Conservation (phyloP, 2,329 filamentous ascomycete genomes). For the Dothistroma septosporum region DNA sequence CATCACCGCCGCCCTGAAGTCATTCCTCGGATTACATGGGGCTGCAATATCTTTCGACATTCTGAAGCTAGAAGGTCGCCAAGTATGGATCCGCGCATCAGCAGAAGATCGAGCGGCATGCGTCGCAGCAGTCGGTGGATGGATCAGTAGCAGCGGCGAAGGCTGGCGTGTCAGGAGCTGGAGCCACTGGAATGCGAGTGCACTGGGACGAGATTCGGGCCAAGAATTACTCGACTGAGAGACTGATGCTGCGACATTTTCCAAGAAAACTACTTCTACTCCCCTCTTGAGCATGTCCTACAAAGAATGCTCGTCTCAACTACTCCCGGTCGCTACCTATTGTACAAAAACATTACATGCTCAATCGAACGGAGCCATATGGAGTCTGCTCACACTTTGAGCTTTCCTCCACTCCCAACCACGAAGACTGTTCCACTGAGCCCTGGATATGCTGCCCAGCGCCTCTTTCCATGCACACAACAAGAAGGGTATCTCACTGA, state of each 20-base stretch:
- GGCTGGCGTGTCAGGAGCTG: slow-evolving; percentile 53
- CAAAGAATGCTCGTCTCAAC: not conserved
- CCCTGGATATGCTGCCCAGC: not conserved
- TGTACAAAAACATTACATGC: slow-evolving; percentile 17
- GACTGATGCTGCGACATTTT: not conserved
- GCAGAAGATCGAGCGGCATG: slow-evolving; percentile 58
- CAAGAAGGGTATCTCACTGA: slow-evolving; percentile 16
- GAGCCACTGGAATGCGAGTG: slow-evolving; percentile 61
- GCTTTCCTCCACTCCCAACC: not conserved
- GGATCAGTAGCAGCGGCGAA: slow-evolving; percentile 48
- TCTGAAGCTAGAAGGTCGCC: slow-evolving; percentile 54
- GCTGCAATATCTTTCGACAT: slow-evolving; percentile 66
- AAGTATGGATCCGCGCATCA: slow-evolving; percentile 64
- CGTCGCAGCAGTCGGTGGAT: slow-evolving; percentile 62
- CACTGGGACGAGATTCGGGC: slow-evolving; percentile 51
- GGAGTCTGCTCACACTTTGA: slow-evolving; percentile 11
- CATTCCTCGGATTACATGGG: slow-evolving; percentile 68
- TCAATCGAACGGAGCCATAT: not conserved
- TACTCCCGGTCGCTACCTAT: slow-evolving; percentile 8
- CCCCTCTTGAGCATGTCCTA: not conserved
- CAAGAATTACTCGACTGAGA: slow-evolving; percentile 44
- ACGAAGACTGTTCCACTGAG: not conserved
- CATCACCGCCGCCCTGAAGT: slow-evolving; percentile 58
- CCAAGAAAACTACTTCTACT: not conserved
- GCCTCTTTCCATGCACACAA: not conserved